These are phyloP conservation scores for Geum urbanum DNA, from an alignment of 306 rosid genomes.

Conservation along the genomic window DNA sequence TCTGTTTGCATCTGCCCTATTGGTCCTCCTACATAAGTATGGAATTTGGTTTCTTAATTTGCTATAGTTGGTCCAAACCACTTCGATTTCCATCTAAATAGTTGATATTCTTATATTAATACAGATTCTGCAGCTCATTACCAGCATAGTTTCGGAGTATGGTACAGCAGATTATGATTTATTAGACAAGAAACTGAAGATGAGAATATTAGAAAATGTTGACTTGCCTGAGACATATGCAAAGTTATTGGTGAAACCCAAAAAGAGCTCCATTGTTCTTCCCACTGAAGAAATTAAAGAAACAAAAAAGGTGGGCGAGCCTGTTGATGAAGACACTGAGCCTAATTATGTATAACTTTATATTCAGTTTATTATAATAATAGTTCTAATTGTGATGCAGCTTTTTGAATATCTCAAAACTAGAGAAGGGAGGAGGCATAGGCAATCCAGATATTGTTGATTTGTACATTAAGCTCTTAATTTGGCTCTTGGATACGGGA, in stretches of 20 bases:
- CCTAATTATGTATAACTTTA: no score
- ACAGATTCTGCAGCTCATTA: constrained; percentile 64
- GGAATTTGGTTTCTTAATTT: neutral
- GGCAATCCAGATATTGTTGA: no score
- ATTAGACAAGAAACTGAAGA: constrained; percentile 62
- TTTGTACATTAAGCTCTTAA: no score
- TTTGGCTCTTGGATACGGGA: no score
- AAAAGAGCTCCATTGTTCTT: constrained; percentile 18
- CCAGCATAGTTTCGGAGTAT: constrained; percentile 61
- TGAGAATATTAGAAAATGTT: constrained; percentile 93
- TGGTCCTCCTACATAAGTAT: neutral
- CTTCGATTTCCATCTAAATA: neutral
- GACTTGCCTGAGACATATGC: constrained; percentile 67
- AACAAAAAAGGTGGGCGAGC: neutral
- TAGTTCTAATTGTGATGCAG: no score
- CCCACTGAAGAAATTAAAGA: constrained; percentile 37
- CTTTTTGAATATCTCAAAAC: no score
- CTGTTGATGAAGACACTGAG: constrained; percentile 31
- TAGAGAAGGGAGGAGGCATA: no score
- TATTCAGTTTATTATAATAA: no score
- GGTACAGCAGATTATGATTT: constrained; percentile 59
- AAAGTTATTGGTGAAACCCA: constrained; percentile 45
- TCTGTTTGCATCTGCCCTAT: neutral
- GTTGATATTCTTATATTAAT: constrained; percentile 21
- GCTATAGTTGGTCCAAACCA: neutral